A percentile compares a stretch with the other conserved stretches of the same genome.
Evolutionary conservation across 129 eudicot genomes (phyloP).

Genomic region (Artemisia argyi): DNA sequence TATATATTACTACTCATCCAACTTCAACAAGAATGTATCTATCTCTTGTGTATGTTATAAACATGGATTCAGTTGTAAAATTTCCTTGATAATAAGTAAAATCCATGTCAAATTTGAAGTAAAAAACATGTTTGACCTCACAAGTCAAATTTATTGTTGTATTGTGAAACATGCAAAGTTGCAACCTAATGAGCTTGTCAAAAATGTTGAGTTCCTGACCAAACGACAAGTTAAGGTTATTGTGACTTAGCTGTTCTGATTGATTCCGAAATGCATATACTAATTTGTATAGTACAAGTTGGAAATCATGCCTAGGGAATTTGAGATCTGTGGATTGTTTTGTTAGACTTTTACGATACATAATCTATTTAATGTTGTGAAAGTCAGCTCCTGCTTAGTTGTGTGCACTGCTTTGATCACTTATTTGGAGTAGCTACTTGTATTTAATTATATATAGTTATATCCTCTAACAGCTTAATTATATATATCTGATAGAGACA

Average conservation of each 20-base stretch:
- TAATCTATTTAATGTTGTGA: constrained; percentile 5
- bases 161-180: not conserved
- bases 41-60: not conserved
- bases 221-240: not conserved
- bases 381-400: constrained; percentile 49
- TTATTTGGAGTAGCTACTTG: constrained; percentile 33
- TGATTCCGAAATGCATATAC: constrained; percentile 3
- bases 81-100: not conserved
- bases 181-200: not conserved
- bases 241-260: not conserved
- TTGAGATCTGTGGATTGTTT: constrained; percentile 14
- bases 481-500: constrained; percentile 18
- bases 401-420: constrained; percentile 34
- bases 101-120: not conserved
- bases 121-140: constrained; percentile 7
- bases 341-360: constrained; percentile 18
- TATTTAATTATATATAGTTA: constrained; percentile 14
- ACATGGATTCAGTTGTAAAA: not conserved
- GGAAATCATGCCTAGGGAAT: not conserved
- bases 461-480: constrained; percentile 24
- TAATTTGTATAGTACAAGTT: constrained; percentile 21
- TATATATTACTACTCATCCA: not conserved
- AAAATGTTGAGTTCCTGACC: not conserved
- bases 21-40: constrained; percentile 19
- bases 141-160: not conserved